phyloP scores from a whole-genome alignment of 768 basidiomycete genomes.

The Rhodocollybia butyracea region DNA sequence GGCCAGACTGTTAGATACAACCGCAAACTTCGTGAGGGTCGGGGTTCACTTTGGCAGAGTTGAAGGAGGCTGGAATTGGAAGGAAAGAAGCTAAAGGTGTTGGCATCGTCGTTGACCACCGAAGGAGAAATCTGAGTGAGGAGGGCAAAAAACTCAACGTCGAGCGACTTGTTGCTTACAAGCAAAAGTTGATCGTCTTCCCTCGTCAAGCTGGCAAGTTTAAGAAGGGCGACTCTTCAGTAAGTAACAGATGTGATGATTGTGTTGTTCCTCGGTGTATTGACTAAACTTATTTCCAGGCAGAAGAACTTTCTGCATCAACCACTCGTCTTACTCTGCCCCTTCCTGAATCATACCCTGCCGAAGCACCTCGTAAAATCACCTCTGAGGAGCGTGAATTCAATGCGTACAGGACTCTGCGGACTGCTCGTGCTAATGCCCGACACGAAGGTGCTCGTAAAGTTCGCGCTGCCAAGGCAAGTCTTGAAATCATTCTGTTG shows the following conservation, averaged over 20 bases:
- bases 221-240: conserved; percentile 93
- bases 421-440: conserved; percentile 74
- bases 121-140: conserved; percentile 93
- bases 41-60: conserved; percentile 91
- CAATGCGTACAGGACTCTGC: conserved; percentile 87
- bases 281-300: conserved; percentile 39
- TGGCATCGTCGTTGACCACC: conserved; percentile 95
- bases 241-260: conserved; percentile 36
- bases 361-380: conserved; percentile 91
- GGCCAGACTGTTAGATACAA: conserved; percentile 97
- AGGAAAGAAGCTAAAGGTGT: conserved; percentile 90
- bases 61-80: conserved; percentile 94
- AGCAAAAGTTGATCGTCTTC: conserved; percentile 91
- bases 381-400: conserved; percentile 86
- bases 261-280: conserved; percentile 1
- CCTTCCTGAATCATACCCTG: conserved; percentile 62
- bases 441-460: conserved; percentile 89
- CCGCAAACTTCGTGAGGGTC: conserved; percentile 93
- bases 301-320: conserved; percentile 74
- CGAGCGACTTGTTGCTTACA: conserved; percentile 91
- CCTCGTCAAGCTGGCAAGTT: conserved; percentile 93
- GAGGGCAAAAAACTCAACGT: conserved; percentile 96
- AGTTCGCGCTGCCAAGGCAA: conserved; percentile 79
- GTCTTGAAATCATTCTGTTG: conserved; percentile 23
- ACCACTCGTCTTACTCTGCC: conserved; percentile 68